Base-by-base conservation (phyloP, 179 eudicot species). In the Spinacia oleracea region DNA sequence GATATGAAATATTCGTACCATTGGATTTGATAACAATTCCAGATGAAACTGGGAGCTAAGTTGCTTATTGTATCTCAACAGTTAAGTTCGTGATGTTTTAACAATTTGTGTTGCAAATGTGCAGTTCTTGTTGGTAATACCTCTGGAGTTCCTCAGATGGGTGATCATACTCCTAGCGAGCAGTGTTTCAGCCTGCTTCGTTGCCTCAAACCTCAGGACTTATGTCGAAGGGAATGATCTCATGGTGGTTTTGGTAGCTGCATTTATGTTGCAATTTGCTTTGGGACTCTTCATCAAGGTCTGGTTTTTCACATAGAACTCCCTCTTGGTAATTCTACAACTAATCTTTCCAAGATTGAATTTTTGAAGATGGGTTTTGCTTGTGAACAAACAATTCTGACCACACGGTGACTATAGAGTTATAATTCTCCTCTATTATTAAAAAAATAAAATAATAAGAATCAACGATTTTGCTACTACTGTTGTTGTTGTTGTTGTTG, bases 281-380 rank as follows among this genome's bases (percentile, higher is more conserved):
- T 78, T 96, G 77, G 95, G 93, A 23, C 77, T 93, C 76, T 96
- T 96, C 86, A 89, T 93, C 92, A 96, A 95, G 89, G 79, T 89
- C 80, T 88, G 90, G 91, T 95, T 95, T 78, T 95, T 95, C 76
- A 79, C 92, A 27, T 95, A 81, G 89, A 53, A 70, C 71, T 46
- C 46, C 58, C 56, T 58, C 80, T 64, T 38, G 42, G 48, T 46
- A 46, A 48, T 53, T 1, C 48, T 38, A 25, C 11, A 38, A 64
- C 20, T 53, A 35, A 43, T 66, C 35, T 8, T 32, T 43, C 70
- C 60, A 65, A 11, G 42, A 21, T 43, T 59, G 75, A 73, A 20
- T 25, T 42, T 53, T 76, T 40, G 40, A 15, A 14, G 66, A 77
- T 71, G 27, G 59, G 31, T 18, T 42, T 42, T n/a, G 46, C 70